Conservation (phyloP, 164 flowering plant genomes). For the Malania oleifera region DNA sequence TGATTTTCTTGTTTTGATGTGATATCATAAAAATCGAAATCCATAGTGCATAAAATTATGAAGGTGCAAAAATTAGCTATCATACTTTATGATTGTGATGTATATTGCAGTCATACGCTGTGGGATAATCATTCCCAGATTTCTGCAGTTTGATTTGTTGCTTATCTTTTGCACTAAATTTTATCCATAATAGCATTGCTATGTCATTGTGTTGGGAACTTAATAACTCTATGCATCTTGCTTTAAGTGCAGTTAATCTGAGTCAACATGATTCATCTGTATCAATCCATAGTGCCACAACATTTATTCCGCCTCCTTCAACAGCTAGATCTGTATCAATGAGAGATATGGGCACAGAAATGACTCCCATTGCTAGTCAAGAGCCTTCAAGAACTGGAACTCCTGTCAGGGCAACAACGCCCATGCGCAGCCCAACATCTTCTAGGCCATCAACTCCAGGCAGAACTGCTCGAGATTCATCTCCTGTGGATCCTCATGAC, state of each 20-base stretch:
- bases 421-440: conserved; percentile 59
- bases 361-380: conserved; percentile 92
- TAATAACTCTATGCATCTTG: conserved; percentile 1
- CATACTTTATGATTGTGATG: too few relatives aligned
- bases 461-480: conserved; percentile 38
- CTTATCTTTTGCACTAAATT: too few relatives aligned
- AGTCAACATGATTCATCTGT: conserved; percentile 65
- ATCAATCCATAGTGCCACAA: conserved; percentile 50
- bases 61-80: too few relatives aligned
- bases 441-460: conserved; percentile 75
- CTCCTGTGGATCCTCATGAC: conserved; percentile 23
- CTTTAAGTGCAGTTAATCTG: conserved; percentile 50
- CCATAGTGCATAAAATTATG: too few relatives aligned
- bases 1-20: too few relatives aligned
- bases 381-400: conserved; percentile 93
- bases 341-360: conserved; percentile 99
- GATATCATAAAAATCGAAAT: too few relatives aligned
- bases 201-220: neutral
- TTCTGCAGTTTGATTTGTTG: too few relatives aligned
- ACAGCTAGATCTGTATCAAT: conserved; percentile 85
- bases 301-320: conserved; percentile 69
- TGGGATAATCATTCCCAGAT: too few relatives aligned
- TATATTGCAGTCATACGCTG: too few relatives aligned
- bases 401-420: conserved; percentile 78
- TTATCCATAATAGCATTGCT: neutral